Evolutionary conservation across 305 asterid genomes (phyloP).

Genomic region (Fraxinus velutina): DNA sequence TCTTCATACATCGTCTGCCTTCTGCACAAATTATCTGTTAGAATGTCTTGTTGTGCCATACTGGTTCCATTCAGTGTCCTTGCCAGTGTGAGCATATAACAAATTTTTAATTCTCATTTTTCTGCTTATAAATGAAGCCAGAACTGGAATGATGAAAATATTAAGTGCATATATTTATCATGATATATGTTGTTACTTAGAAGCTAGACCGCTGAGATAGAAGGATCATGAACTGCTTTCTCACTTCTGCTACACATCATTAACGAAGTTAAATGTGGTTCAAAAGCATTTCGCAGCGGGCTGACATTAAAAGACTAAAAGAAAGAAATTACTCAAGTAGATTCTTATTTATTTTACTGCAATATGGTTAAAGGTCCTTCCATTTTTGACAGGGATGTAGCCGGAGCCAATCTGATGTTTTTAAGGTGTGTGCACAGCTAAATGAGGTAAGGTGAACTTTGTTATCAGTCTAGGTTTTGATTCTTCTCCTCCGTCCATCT

Average conservation of each 20-base stretch:
- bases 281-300: not conserved
- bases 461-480: not conserved
- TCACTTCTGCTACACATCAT: not conserved
- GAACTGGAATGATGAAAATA: not conserved
- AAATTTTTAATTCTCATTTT: not conserved
- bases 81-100: not conserved
- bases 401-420: constrained; percentile 30
- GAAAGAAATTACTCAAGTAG: not conserved
- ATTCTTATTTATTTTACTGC: not conserved
- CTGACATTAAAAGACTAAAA: not conserved
- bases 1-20: not conserved
- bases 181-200: no score
- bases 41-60: not conserved
- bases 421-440: constrained; percentile 34
- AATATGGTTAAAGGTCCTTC: constrained; percentile 15
- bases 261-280: constrained; percentile 4
- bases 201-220: constrained; percentile 2
- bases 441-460: constrained; percentile 30
- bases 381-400: constrained; percentile 25
- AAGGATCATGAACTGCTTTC: constrained; percentile 12
- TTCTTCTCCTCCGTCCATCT: not conserved
- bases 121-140: not conserved
- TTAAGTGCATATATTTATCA: not conserved
- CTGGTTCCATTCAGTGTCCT: not conserved
- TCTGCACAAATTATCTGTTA: not conserved